Base-by-base conservation (phyloP, 306 rosid species). In the Castanea sativa region DNA sequence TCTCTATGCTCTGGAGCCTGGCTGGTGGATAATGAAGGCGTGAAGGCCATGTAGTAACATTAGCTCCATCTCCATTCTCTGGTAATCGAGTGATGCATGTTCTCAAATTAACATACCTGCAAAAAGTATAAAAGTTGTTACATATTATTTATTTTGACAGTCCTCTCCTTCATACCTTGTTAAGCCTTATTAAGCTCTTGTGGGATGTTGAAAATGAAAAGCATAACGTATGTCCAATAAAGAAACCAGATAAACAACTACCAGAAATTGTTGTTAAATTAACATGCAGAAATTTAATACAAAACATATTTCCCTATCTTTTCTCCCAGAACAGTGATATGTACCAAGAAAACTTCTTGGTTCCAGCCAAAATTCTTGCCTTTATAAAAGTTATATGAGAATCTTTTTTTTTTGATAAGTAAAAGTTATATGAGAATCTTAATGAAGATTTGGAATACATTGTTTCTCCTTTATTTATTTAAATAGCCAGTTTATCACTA, bases 1-100 rank as follows among this genome's bases (percentile, higher is more conserved):
- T 55, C 65, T 88, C 79, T 65, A 94, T 91, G 88, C 86, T 94
- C 85, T 86, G 94, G 72, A 92, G 98, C 84, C 97, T 91, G 67
- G 80, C 89, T 60, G 97, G 97, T 77, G 95, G 90, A 78, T 82
- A 83, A 71, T 86, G 87, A 65, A 92, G 88, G 59, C 97, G 90
- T 77, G 81, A 88, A 79, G 97, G 97, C 97, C 97, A 92, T 69
- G 73, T 43, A 53, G 90, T 74, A 69, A 94, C 86, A 88, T 88
- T 92, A 32, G 87, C 85, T 83, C 97, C 95, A 73, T 79, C 86
- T 78, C 91, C 94, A 81, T 69, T 87, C 68, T 79, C 88, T 43
- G 97, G 95, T 71, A 92, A 79, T 55, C 59, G 86, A 76, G 88
- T 87, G 76, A 94, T 89, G 83, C 97, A 94, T 69, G 90, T 85